Evolutionary conservation across 129 eudicot species (phyloP).

Genomic region (Ambrosia artemisiifolia): DNA sequence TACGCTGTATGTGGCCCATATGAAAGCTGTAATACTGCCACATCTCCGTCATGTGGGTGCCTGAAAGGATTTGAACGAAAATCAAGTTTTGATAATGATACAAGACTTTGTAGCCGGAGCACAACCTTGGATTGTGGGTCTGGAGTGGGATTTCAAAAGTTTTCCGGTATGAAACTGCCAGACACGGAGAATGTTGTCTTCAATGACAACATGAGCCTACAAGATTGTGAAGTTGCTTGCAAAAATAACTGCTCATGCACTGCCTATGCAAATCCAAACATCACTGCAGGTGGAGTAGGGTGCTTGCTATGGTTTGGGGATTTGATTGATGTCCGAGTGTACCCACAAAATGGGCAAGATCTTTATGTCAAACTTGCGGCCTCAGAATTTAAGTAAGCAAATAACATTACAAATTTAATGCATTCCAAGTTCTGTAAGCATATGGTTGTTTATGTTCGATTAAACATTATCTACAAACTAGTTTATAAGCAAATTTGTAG

Average conservation of each 20-base stretch:
- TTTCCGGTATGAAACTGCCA: conserved; percentile 20
- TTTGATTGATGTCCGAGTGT: conserved; percentile 20
- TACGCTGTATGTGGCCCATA: conserved; percentile 21
- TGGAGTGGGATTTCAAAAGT: conserved; percentile 26
- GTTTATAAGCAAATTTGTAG: background rate
- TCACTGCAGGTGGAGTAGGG: conserved; percentile 36
- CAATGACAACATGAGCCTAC: background rate
- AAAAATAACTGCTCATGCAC: conserved; percentile 26
- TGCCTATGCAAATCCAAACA: conserved; percentile 29
- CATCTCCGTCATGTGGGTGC: conserved; percentile 23
- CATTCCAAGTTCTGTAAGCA: background rate
- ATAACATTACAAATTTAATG: conserved; percentile 1
- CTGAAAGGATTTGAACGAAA: conserved; percentile 26
- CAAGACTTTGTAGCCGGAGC: conserved; percentile 25
- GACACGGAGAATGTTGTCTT: conserved; percentile 17
- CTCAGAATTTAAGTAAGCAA: conserved; percentile 1
- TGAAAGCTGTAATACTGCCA: conserved; percentile 11
- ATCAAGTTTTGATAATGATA: conserved; percentile 8
- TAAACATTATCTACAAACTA: background rate
- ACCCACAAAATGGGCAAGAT: conserved; percentile 23
- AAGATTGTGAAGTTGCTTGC: conserved; percentile 30
- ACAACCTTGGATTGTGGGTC: conserved; percentile 21
- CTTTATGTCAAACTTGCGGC: conserved; percentile 26
- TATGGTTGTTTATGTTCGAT: background rate
- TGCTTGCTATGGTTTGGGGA: conserved; percentile 42